A percentile compares a stretch with the other conserved stretches of the same genome.
phyloP scores from a whole-genome alignment of 192 early-diverging fungal genomes.

The Pecoramyces ruminantium region DNA sequence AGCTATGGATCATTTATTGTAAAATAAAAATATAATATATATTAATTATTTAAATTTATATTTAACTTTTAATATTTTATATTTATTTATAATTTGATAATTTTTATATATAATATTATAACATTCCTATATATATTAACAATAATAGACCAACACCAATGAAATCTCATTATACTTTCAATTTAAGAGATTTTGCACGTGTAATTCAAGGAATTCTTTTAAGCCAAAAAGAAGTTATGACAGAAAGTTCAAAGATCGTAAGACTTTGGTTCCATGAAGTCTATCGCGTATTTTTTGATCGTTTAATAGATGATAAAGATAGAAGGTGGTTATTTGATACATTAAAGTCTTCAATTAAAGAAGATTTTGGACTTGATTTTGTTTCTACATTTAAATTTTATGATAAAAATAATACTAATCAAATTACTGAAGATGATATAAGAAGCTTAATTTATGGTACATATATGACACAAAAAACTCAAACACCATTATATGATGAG shows the following conservation, averaged over 20 bases:
- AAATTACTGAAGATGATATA: slow-evolving; percentile 18
- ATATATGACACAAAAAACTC: slow-evolving; percentile 13
- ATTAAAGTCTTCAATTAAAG: slow-evolving; percentile 14
- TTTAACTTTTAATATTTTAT: slow-evolving; percentile 14
- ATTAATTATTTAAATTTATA: not conserved
- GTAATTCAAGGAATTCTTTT: slow-evolving; percentile 35
- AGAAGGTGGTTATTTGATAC: slow-evolving; percentile 24
- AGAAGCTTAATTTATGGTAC: slow-evolving; percentile 32
- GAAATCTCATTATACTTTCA: slow-evolving; percentile 45
- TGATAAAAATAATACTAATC: not conserved
- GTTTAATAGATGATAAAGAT: slow-evolving; percentile 32
- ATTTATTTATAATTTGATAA: too few species aligned
- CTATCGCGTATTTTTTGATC: slow-evolving; percentile 36
- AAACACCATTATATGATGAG: slow-evolving; percentile 23
- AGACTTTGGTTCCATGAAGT: slow-evolving; percentile 38
- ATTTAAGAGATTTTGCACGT: slow-evolving; percentile 35
- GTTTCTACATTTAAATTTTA: slow-evolving; percentile 11
- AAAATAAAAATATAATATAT: too few species aligned
- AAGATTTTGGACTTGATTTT: slow-evolving; percentile 20
- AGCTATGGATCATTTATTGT: slow-evolving; percentile 27
- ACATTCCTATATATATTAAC: too few species aligned
- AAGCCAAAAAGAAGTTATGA: slow-evolving; percentile 18
- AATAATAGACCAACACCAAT: slow-evolving; percentile 1
- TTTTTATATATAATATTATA: too few species aligned
- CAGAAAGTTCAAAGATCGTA: slow-evolving; percentile 36